phyloP scores from a whole-genome alignment of 176 grass and related monocot species.

The Musa itinerans region DNA sequence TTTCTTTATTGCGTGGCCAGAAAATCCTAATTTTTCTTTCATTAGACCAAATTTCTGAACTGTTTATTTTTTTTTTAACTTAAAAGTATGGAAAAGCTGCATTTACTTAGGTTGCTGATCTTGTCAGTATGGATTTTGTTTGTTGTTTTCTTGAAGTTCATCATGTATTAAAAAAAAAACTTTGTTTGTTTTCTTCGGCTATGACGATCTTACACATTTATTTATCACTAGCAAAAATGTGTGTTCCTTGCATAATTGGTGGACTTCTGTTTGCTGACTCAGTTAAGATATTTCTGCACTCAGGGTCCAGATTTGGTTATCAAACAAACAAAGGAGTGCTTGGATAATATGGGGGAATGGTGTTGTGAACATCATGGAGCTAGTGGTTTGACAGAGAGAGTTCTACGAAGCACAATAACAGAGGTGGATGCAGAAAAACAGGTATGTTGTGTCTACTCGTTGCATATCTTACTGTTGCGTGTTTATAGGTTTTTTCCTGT shows the following conservation, averaged over 20 bases:
- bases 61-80: background rate
- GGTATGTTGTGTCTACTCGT: constrained; percentile 23
- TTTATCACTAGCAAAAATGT: background rate
- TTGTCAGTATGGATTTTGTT: background rate
- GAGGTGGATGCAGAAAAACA: constrained; percentile 64
- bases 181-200: background rate
- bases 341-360: constrained; percentile 87
- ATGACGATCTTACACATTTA: background rate
- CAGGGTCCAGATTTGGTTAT: constrained; percentile 89
- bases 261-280: background rate
- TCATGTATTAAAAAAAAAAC: background rate
- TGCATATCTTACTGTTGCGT: background rate
- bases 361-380: constrained; percentile 62
- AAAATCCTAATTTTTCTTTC: background rate
- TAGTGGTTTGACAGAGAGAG: constrained; percentile 70
- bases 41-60: background rate
- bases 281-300: constrained; percentile 11
- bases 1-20: background rate
- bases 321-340: constrained; percentile 54
- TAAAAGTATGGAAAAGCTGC: background rate
- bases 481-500: background rate
- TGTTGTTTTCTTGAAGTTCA: background rate
- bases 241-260: background rate
- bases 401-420: constrained; percentile 48
- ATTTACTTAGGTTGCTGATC: background rate